Conservation (phyloP, 768 basidiomycete genomes). For the Strobilomyces confusus region DNA sequence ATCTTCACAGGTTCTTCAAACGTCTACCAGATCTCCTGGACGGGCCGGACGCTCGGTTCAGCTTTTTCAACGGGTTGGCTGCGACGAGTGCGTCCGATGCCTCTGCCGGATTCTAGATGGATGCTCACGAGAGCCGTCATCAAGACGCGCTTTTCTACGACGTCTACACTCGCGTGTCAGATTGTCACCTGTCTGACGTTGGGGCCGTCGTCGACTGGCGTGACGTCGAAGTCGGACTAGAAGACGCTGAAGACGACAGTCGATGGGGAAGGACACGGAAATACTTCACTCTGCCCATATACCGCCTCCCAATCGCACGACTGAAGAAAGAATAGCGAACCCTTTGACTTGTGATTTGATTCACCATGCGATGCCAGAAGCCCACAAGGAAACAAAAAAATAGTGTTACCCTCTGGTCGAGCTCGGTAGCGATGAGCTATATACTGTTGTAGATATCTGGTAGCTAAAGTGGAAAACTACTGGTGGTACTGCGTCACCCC, state of each 20-base stretch:
- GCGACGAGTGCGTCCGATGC: conserved; percentile 71
- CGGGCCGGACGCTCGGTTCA: conserved; percentile 73
- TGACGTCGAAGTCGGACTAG: conserved; percentile 66
- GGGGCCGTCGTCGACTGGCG: conserved; percentile 80
- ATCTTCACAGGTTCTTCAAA: conserved; percentile 79
- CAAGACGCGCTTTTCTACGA: conserved; percentile 89
- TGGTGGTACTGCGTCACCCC: no score
- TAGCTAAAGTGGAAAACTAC: no score
- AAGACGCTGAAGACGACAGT: conserved; percentile 39
- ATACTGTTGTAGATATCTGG: no score
- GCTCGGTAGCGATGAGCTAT: no score
- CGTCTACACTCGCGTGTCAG: conserved; percentile 81
- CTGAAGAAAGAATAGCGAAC: conserved; percentile 20
- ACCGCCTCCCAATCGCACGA: conserved; percentile 57
- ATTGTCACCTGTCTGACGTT: conserved; percentile 78
- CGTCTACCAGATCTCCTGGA: conserved; percentile 71
- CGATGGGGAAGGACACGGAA: conserved; percentile 74
- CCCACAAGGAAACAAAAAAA: background rate
- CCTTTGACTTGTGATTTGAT: background rate
- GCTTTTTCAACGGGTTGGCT: conserved; percentile 97
- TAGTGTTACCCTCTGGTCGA: no score
- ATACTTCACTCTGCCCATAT: conserved; percentile 76
- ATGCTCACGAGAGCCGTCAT: conserved; percentile 1
- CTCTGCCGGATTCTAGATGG: background rate
- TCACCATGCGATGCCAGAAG: background rate